Conservation (phyloP, 805 yeast genomes). For the Candida parachauliodes region DNA sequence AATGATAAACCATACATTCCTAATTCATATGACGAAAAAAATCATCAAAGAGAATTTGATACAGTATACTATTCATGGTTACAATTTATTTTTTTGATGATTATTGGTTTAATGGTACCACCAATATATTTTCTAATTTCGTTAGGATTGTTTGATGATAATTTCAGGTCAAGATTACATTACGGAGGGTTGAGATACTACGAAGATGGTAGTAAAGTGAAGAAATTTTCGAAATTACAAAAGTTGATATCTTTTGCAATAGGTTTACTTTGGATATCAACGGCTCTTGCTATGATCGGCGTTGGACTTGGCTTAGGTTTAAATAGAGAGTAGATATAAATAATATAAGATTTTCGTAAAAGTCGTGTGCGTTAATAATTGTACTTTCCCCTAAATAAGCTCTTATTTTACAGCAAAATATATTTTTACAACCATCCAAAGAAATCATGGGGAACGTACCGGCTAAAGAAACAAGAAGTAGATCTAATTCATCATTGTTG, state of each 20-base stretch:
- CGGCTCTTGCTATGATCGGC: slow-evolving; percentile 37
- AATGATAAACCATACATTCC: neutral
- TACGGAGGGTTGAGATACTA: slow-evolving; percentile 18
- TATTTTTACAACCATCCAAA: slow-evolving; percentile 1
- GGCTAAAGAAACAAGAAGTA: slow-evolving; percentile 34
- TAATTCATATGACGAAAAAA: slow-evolving; percentile 1
- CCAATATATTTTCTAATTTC: slow-evolving; percentile 36
- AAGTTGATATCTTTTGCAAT: slow-evolving; percentile 26
- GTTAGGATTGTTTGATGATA: slow-evolving; percentile 33
- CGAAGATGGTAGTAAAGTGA: slow-evolving; percentile 9
- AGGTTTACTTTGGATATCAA: slow-evolving; percentile 32
- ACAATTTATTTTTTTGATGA: slow-evolving; percentile 24
- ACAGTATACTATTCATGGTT: slow-evolving; percentile 12
- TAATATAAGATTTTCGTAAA: neutral
- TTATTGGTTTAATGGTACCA: slow-evolving; percentile 30
- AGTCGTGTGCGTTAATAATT: slow-evolving; percentile 4
- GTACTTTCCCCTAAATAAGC: slow-evolving; percentile 4
- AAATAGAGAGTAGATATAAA: slow-evolving; percentile 5
- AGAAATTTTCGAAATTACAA: slow-evolving; percentile 21
- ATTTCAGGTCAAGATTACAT: slow-evolving; percentile 9
- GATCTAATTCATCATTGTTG: slow-evolving; percentile 22
- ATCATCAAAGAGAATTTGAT: slow-evolving; percentile 1
- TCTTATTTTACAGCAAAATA: slow-evolving; percentile 1
- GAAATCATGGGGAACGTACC: slow-evolving; percentile 42
- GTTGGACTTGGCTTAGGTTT: slow-evolving; percentile 34